Evolutionary conservation across 2,329 filamentous ascomycete species (phyloP), one percentile per base, ranked within the genome.

Genomic region (Fusarium illudens): DNA sequence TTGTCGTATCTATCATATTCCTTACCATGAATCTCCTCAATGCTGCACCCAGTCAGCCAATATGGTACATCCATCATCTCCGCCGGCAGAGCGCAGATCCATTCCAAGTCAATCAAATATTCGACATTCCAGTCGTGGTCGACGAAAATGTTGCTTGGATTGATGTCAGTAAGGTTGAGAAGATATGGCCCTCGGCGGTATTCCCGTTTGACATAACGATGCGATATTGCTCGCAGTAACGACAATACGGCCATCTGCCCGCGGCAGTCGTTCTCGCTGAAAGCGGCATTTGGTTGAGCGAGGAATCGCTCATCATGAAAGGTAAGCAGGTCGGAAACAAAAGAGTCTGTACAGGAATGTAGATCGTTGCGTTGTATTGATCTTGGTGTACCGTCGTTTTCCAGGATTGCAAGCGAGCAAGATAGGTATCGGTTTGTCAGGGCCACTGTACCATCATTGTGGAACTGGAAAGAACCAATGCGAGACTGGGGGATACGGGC

Each of bases 101-200:
- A 79, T 64, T 79, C 77, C 46, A 75, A 72, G 55, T 79, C 76
- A 15, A 79, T 73, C 8, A 78, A 48, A 55, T 67, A 71, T 15
- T 71, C 76, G 32, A 79, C 64, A 36, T 79, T 77, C 75, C 75
- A 77, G 34, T 78, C 54, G 46, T 75, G 59, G 52, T 79, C 76
- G 7, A 79, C 75, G 33, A 79, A 75, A 36, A 79, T 76, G 52
- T 79, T 79, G 54, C 75, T 77, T 36, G 57, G 63, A 68, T 79
- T 73, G 29, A 79, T 62, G 59, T 79, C 75, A 29, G 76, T 78
- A 22, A 78, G 46, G 52, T 70, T 63, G 4, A 78, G 61, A 53
- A 67, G 52, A 55, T 68, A 78, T 3, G 75, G 75, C 6, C 75
- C 75, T 39, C 75, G 12, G 9, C 62, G 62, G n/a, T 27, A 44